phyloP scores from a whole-genome alignment of 2,329 filamentous ascomycete genomes.

The Venturia aucupariae region DNA sequence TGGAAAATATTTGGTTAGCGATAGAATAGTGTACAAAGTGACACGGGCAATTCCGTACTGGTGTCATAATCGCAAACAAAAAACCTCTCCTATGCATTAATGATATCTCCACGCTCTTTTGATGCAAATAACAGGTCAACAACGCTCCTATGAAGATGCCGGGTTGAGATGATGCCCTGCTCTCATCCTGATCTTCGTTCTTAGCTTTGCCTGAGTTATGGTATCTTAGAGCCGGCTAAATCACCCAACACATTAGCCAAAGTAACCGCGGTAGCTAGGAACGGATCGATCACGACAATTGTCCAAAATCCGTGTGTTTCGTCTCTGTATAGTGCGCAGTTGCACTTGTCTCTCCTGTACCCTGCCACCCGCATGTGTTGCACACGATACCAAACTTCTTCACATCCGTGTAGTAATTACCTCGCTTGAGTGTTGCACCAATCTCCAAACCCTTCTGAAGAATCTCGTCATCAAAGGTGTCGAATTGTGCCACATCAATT shows the following conservation, averaged over 20 bases:
- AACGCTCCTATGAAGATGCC: no score
- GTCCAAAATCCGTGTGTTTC: constrained; percentile 47
- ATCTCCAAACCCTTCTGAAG: constrained; percentile 48
- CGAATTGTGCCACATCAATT: constrained; percentile 69
- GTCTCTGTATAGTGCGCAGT: constrained; percentile 53
- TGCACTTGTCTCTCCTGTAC: constrained; percentile 56
- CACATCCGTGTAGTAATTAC: constrained; percentile 84
- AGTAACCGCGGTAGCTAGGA: not conserved
- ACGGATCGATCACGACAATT: not conserved
- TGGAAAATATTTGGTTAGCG: not conserved
- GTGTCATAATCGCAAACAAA: not conserved
- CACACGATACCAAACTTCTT: constrained; percentile 70
- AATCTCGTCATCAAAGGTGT: constrained; percentile 45
- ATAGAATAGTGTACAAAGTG: not conserved
- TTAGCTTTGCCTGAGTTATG: not conserved
- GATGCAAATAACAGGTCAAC: not conserved
- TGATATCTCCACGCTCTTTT: not conserved
- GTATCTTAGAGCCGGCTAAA: not conserved
- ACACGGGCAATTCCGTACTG: not conserved
- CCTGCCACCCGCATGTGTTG: constrained; percentile 60
- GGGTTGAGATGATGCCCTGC: not conserved
- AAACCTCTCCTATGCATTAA: not conserved
- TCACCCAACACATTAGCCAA: not conserved
- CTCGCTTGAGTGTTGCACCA: constrained; percentile 52
- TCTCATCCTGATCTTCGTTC: not conserved